phyloP scores from a whole-genome alignment of 1,139 yeast genomes.

The Geotrichum australiense region DNA sequence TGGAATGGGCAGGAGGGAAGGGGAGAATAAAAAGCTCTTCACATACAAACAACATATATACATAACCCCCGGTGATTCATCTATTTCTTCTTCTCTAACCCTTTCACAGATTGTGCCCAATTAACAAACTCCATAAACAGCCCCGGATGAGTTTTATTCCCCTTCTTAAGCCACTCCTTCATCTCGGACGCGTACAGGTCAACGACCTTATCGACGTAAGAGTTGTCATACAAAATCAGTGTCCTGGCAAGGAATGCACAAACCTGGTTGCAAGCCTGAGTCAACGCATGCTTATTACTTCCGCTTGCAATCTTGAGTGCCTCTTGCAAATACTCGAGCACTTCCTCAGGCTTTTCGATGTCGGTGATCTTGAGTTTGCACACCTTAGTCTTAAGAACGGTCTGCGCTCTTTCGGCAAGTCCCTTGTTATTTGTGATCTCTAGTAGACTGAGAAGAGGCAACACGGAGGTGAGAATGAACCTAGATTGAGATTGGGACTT shows the following conservation, averaged over 20 bases:
- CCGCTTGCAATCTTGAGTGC: conserved; percentile 40
- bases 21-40: no score
- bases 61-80: neutral
- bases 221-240: conserved; percentile 31
- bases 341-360: conserved; percentile 18
- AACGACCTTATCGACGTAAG: conserved; percentile 35
- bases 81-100: neutral
- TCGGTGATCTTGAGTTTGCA: conserved; percentile 42
- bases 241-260: conserved; percentile 59
- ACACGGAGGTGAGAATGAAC: conserved; percentile 41
- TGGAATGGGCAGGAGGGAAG: no score
- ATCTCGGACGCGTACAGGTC: conserved; percentile 52
- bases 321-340: conserved; percentile 22
- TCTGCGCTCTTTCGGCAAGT: conserved; percentile 69
- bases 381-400: conserved; percentile 57
- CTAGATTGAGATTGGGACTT: conserved; percentile 43
- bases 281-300: conserved; percentile 45
- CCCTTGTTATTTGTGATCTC: conserved; percentile 60
- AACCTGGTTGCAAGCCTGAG: conserved; percentile 53
- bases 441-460: conserved; percentile 56
- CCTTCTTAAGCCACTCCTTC: conserved; percentile 51
- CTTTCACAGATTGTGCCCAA: conserved; percentile 43
- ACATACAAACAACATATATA: neutral
- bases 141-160: conserved; percentile 49
- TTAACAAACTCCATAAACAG: conserved; percentile 74